Evolutionary conservation across 2,329 filamentous ascomycete genomes (phyloP).

Genomic region (Pseudocercospora crystallina): DNA sequence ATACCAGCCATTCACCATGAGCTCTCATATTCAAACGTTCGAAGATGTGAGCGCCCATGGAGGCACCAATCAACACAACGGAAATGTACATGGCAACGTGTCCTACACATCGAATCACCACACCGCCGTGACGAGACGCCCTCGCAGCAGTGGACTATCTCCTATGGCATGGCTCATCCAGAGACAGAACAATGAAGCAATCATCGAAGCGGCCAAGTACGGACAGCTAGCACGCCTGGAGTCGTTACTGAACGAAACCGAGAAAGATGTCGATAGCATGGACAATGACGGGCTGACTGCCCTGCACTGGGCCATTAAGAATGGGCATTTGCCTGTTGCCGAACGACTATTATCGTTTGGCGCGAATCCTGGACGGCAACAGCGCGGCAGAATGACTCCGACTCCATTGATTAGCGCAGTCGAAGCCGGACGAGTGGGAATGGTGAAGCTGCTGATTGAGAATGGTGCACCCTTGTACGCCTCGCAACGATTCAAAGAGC

Average conservation of each 20-base stretch:
- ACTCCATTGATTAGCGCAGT: not conserved
- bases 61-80: too few species aligned
- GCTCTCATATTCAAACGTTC: too few species aligned
- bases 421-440: not conserved
- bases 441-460: not conserved
- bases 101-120: too few species aligned
- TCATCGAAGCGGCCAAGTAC: not conserved
- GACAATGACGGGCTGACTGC: not conserved
- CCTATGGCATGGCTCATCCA: not conserved
- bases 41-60: too few species aligned
- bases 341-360: not conserved
- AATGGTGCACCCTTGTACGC: not conserved
- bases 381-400: not conserved
- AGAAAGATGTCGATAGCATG: not conserved
- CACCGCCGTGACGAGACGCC: too few species aligned
- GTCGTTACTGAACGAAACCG: not conserved
- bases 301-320: not conserved
- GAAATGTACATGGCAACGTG: too few species aligned
- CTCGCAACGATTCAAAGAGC: too few species aligned
- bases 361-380: not conserved
- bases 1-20: too few species aligned
- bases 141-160: not conserved
- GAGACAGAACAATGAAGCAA: not conserved
- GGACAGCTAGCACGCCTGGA: not conserved
- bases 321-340: not conserved